Percentiles rank a stretch among this genome's conserved stretches.
phyloP scores from a whole-genome alignment of 139 green algal genomes.

The Chlamydomonas incerta region DNA sequence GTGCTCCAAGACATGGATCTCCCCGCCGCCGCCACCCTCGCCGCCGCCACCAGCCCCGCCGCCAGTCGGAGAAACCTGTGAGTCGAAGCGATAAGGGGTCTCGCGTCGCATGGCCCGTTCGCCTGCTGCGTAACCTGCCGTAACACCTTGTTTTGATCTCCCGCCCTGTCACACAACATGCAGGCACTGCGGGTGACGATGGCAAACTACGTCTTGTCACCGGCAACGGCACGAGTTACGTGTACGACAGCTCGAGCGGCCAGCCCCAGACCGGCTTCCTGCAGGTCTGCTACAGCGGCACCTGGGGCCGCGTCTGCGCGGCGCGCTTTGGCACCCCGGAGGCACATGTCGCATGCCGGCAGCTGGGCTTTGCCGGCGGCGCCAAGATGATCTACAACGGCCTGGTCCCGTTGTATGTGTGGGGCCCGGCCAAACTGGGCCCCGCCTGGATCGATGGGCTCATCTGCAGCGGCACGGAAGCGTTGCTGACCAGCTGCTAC shows the following conservation, averaged over 20 bases:
- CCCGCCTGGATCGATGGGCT: background rate
- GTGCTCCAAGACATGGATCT: constrained; percentile 18
- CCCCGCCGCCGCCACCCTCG: background rate
- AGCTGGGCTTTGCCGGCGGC: background rate
- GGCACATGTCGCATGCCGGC: background rate
- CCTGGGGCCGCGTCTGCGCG: background rate
- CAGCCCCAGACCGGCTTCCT: background rate
- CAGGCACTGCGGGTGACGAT: background rate
- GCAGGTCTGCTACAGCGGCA: background rate
- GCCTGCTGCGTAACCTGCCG: no score
- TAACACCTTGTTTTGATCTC: no score
- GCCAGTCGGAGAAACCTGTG: background rate
- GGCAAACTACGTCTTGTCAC: background rate
- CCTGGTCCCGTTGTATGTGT: no score
- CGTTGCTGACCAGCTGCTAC: no score
- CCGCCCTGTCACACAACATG: no score
- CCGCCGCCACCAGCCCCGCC: background rate
- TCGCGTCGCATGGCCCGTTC: no score
- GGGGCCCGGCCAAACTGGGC: background rate
- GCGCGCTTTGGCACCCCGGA: background rate
- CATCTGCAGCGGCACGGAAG: background rate
- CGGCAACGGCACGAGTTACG: no score
- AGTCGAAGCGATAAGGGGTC: no score
- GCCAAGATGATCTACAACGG: no score
- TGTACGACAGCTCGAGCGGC: no score